Evolutionary conservation across 257 asterid genomes (phyloP), one percentile per base, ranked within the genome.

Genomic region (Linaria vulgaris): DNA sequence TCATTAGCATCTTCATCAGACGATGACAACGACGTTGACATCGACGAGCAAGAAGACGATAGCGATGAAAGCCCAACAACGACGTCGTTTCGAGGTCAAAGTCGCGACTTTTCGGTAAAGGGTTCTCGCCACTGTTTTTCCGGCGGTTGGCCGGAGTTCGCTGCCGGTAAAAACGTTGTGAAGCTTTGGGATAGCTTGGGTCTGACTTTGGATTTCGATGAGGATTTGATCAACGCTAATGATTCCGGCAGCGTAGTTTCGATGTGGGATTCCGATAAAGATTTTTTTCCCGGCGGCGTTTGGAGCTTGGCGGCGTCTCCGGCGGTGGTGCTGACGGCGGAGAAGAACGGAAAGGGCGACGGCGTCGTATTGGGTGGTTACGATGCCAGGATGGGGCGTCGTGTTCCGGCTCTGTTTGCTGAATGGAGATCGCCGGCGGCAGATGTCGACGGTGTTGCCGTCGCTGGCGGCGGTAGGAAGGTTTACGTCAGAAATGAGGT

Each of bases 131-230:
- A 59, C 20, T 68, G 61, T 21, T 43, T 60, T 66, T 74, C 49
- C 68, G 79, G 25, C 30, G 76, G 64, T 0, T 79, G 86, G 91
- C 45, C 84, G 23, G 94, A 81, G 0, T 78, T 83, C 50, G 44
- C 80, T 0, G 64, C 78, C 31, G 96, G 96, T 15, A 76, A 77
- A 58, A 84, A 73, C 45, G 95, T 94, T 6, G 99, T 94, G 0
- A 85, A 80, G 83, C 80, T 90, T 10, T 90, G 99, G 97, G 99
- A 94, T 67, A 84, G 89, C 56, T 62, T 91, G 38, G 84, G 88
- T 12, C 52, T 88, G 21, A 82, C 78, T 48, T 75, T 87, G 5
- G 94, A 87, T 74, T 73, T 81, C 10, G 95, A 83, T 12, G 88
- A 85, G 12, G 92, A 77, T 56, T 57, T 81, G 8, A 71, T 81